Conservation (phyloP, 306 rosid genomes). For the Luffa acutangula region DNA sequence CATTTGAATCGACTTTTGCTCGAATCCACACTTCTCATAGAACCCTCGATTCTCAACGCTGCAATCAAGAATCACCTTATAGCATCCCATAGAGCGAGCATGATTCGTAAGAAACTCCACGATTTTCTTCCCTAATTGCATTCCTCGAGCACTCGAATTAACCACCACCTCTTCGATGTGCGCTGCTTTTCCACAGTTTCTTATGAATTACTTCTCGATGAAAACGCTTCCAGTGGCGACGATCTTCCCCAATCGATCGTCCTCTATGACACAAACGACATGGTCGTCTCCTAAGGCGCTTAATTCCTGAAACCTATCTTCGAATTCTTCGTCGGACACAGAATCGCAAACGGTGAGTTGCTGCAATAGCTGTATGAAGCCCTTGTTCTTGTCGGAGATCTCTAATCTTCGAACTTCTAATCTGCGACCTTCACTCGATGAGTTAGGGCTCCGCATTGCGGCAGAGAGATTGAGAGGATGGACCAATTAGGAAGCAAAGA, state of each 20-base stretch:
- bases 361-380: slow-evolving; percentile 53
- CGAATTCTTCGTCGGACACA: slow-evolving; percentile 52
- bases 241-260: slow-evolving; percentile 35
- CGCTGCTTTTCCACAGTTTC: slow-evolving; percentile 67
- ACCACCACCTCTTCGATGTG: slow-evolving; percentile 81
- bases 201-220: slow-evolving; percentile 51
- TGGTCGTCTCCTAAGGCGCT: slow-evolving; percentile 51
- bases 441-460: neutral
- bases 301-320: slow-evolving; percentile 49
- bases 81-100: slow-evolving; percentile 57
- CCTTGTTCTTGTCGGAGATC: slow-evolving; percentile 61
- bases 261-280: slow-evolving; percentile 53
- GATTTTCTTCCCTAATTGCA: slow-evolving; percentile 42
- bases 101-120: slow-evolving; percentile 47
- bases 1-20: slow-evolving; percentile 56
- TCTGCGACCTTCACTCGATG: slow-evolving; percentile 17
- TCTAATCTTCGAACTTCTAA: slow-evolving; percentile 37
- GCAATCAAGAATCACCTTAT: slow-evolving; percentile 80
- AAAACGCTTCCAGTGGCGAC: slow-evolving; percentile 60
- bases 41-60: slow-evolving; percentile 37
- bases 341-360: slow-evolving; percentile 69
- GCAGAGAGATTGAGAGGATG: neutral
- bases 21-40: slow-evolving; percentile 72
- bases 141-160: slow-evolving; percentile 47
- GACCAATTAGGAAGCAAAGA: neutral